These are phyloP conservation scores for Jacaranda copaia DNA, from an alignment of 257 asterid species.

Conservation along the genomic window DNA sequence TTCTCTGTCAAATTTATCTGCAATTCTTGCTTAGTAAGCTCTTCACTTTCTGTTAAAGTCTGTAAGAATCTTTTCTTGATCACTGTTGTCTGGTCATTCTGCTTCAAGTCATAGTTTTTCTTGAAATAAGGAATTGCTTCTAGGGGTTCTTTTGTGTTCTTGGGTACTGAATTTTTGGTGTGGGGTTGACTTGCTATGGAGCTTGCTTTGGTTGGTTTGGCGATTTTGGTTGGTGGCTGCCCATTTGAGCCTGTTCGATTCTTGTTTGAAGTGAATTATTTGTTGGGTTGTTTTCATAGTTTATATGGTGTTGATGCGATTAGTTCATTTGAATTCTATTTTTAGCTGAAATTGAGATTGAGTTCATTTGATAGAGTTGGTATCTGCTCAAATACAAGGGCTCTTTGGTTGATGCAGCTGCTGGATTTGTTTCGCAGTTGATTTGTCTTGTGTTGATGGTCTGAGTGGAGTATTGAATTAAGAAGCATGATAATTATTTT, in stretches of 20 bases:
- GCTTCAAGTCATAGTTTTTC: not conserved
- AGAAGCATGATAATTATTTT: not conserved
- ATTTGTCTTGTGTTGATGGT: not conserved
- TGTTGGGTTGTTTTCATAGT: conserved; percentile 15
- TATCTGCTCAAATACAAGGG: conserved; percentile 4
- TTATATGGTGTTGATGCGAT: not conserved
- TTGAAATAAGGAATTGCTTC: too few species aligned
- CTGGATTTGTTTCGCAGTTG: not conserved
- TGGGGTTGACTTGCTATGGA: conserved; percentile 1
- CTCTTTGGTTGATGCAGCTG: not conserved
- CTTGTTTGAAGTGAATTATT: not conserved
- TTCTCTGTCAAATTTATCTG: conserved; percentile 11
- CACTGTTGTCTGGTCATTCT: not conserved
- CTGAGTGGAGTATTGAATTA: not conserved
- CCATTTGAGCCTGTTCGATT: not conserved
- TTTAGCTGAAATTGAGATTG: conserved; percentile 29
- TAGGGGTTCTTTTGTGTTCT: not conserved
- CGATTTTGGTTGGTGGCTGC: not conserved
- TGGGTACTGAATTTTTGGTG: conserved; percentile 14
- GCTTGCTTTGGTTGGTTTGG: conserved; percentile 5
- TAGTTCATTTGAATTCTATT: not conserved
- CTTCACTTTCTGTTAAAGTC: conserved; percentile 10
- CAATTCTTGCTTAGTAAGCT: conserved; percentile 31
- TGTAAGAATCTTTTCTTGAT: not conserved
- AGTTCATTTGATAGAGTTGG: not conserved